Evolutionary conservation across 2,329 filamentous ascomycete genomes (phyloP).

Genomic region (Xylariales sp.): DNA sequence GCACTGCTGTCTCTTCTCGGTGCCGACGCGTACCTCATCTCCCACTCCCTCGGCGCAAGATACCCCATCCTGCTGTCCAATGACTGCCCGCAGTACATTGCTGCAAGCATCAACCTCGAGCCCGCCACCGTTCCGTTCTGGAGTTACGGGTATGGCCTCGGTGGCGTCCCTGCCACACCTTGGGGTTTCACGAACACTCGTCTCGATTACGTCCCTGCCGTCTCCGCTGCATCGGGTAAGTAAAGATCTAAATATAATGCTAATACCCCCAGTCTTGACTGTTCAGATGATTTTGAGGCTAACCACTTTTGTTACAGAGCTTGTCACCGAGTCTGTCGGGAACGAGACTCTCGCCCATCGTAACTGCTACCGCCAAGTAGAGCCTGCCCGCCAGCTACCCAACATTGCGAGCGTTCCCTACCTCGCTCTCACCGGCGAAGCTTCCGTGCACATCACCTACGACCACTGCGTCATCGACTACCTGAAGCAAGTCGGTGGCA

Average conservation of each 20-base stretch:
- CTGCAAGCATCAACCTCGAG: constrained; percentile 22
- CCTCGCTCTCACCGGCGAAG: constrained; percentile 34
- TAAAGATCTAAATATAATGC: no score
- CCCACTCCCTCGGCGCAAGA: constrained; percentile 24
- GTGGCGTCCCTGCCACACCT: constrained; percentile 14
- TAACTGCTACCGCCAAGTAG: constrained; percentile 30
- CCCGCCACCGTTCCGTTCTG: constrained; percentile 20
- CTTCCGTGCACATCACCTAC: constrained; percentile 41
- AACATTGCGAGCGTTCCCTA: constrained; percentile 30
- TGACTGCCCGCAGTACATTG: constrained; percentile 20
- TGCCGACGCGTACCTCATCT: constrained; percentile 39
- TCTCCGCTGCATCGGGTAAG: no score
- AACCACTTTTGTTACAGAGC: constrained; percentile 17
- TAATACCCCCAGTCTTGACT: constrained; percentile 33
- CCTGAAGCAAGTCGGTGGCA: constrained; percentile 36
- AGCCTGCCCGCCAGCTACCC: constrained; percentile 27
- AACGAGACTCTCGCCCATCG: constrained; percentile 19
- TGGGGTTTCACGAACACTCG: constrained; percentile 39
- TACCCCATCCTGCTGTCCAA: constrained; percentile 18
- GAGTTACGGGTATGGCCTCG: background rate
- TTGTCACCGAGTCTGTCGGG: no score
- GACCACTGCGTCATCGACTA: constrained; percentile 37
- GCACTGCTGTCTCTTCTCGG: constrained; percentile 35
- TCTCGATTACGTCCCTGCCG: constrained; percentile 42
- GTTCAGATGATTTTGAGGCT: constrained; percentile 30